Percentiles rank a stretch among this genome's conserved stretches.
Conservation (phyloP, 31 red algal genomes). For the Porphyra umbilicalis region DNA sequence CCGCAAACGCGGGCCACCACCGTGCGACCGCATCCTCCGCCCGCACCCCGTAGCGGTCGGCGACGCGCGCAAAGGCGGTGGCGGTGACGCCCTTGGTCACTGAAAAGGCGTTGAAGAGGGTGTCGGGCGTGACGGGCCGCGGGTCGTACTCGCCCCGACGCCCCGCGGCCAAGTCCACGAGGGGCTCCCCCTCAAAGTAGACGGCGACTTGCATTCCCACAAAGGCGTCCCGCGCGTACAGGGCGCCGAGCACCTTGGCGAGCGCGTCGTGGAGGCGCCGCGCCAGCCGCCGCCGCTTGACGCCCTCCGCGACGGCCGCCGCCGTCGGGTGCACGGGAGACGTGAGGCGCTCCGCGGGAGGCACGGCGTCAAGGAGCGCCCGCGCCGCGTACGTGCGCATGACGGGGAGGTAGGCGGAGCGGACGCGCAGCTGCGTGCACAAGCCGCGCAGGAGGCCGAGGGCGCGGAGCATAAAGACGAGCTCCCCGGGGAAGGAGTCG, state of each 20-base stretch:
- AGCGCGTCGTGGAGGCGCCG: background rate
- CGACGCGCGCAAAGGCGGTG: constrained; percentile 25
- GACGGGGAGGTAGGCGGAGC: constrained; percentile 32
- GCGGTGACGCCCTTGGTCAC: constrained; percentile 56
- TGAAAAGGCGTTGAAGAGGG: constrained; percentile 59
- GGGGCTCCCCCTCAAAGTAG: constrained; percentile 35
- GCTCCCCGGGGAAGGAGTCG: constrained; percentile 45
- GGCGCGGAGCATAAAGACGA: constrained; percentile 55
- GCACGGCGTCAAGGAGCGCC: constrained; percentile 14
- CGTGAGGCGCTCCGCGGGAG: constrained; percentile 9
- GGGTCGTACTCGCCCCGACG: constrained; percentile 18
- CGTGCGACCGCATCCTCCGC: constrained; percentile 11
- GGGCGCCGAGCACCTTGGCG: constrained; percentile 4
- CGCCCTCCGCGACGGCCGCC: constrained; percentile 4
- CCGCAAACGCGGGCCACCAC: constrained; percentile 39
- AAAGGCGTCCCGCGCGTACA: constrained; percentile 29
- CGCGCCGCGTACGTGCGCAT: constrained; percentile 32
- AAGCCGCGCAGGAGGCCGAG: constrained; percentile 59
- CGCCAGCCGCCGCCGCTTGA: background rate
- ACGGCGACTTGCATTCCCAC: constrained; percentile 63
- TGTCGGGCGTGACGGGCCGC: constrained; percentile 36
- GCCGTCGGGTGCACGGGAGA: constrained; percentile 15
- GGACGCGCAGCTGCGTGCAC: constrained; percentile 25
- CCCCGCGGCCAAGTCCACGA: constrained; percentile 39
- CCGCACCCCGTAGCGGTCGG: constrained; percentile 20